phyloP scores from a whole-genome alignment of 305 asterid species.

The Fraxinus sp. region DNA sequence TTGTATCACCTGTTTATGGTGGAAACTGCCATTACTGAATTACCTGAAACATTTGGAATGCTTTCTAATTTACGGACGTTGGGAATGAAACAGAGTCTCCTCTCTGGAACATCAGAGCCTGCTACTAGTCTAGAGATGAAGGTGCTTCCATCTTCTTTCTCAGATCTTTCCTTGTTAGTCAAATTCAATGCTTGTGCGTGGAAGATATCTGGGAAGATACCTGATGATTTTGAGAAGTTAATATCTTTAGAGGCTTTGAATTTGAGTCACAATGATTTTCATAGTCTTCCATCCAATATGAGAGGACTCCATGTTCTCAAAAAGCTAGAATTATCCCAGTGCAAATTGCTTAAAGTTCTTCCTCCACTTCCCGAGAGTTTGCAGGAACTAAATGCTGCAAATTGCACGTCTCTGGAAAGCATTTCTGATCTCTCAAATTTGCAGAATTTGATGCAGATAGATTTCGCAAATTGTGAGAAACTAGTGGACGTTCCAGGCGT shows the following conservation, averaged over 20 bases:
- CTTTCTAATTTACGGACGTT: conserved; percentile 29
- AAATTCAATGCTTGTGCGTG: conserved; percentile 32
- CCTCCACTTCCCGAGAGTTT: conserved; percentile 32
- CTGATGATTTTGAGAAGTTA: conserved; percentile 32
- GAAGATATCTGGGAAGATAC: conserved; percentile 29
- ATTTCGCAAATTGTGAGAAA: conserved; percentile 26
- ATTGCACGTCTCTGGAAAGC: conserved; percentile 20
- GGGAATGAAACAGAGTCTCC: conserved; percentile 28
- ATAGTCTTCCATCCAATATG: conserved; percentile 32
- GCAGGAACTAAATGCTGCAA: conserved; percentile 24
- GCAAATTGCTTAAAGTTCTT: conserved; percentile 26
- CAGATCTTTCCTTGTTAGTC: conserved; percentile 26
- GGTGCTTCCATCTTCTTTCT: conserved; percentile 37
- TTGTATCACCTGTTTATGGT: conserved; percentile 29
- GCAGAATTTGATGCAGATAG: conserved; percentile 14
- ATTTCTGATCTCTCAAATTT: conserved; percentile 21
- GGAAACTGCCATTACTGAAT: conserved; percentile 29
- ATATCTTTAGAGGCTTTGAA: conserved; percentile 19
- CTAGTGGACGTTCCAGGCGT: conserved; percentile 24
- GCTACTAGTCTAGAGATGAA: conserved; percentile 3
- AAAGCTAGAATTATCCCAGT: conserved; percentile 16
- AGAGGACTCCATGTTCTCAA: conserved; percentile 21
- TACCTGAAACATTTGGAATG: conserved; percentile 36
- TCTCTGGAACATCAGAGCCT: conserved; percentile 1
- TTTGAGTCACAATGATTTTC: conserved; percentile 30